A percentile compares a stretch with the other conserved stretches of the same genome.
Evolutionary conservation across 106 monocot genomes (phyloP).

Genomic region (Apostasia shenzhenica): DNA sequence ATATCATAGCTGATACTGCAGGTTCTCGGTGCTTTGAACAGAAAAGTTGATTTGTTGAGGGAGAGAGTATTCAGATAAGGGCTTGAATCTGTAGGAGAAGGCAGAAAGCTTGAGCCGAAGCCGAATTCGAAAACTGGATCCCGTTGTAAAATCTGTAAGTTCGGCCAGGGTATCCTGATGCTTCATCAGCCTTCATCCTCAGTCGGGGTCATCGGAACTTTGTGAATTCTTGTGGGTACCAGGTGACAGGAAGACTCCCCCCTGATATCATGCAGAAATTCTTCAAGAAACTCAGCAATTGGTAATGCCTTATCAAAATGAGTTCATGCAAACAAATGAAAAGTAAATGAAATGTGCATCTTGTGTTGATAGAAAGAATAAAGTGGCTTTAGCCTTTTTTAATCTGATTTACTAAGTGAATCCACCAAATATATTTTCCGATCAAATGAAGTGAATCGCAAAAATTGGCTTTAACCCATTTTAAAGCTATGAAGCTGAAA

Average conservation of each 20-base stretch:
- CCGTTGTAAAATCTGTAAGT: conserved; percentile 81
- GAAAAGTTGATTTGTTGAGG: conserved; percentile 25
- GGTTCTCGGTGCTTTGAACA: conserved; percentile 10
- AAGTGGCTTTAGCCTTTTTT: too few species aligned
- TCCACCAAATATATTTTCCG: too few species aligned
- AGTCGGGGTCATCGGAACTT: conserved; percentile 74
- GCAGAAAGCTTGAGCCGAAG: conserved; percentile 73
- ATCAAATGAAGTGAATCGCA: too few species aligned
- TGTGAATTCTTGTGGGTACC: conserved; percentile 87
- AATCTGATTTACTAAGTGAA: too few species aligned
- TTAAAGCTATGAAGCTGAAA: too few species aligned
- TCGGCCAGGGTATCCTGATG: conserved; percentile 66
- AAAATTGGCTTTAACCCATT: too few species aligned
- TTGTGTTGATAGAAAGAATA: too few species aligned
- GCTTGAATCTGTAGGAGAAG: conserved; percentile 41
- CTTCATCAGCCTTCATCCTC: conserved; percentile 71
- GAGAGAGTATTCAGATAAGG: conserved; percentile 13
- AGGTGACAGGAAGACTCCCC: conserved; percentile 82
- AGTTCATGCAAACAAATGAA: too few species aligned
- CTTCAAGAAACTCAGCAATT: too few species aligned
- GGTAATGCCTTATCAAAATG: too few species aligned
- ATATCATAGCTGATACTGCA: conserved; percentile 13
- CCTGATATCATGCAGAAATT: conserved; percentile 21
- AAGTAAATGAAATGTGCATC: too few species aligned
- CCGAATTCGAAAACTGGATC: conserved; percentile 59